Base-by-base conservation (phyloP, 2,329 filamentous ascomycete genomes). In the Diaporthe sp. region DNA sequence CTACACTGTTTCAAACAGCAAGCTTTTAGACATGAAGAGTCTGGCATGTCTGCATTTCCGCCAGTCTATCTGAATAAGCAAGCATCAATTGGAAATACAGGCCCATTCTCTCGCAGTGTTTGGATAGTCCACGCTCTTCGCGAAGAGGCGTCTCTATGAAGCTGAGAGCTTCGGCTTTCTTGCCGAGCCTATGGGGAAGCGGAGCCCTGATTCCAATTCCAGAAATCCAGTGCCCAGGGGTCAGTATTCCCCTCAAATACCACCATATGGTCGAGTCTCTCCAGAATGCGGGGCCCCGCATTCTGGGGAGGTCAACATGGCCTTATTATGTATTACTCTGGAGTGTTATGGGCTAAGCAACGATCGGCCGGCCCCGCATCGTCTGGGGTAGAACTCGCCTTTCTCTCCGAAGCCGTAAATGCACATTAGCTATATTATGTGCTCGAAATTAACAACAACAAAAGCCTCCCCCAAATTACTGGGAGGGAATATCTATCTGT, bases 211-310 rank as follows among this genome's bases (percentile, higher is more conserved):
- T 6, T n/a, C 39, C 39, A 44, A 44, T 1, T 42, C 6, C 25
- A 63, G 44, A 32, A 9, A 47, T 47, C 27, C 25, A 56, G 32
- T 10, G 30, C n/a, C 30, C 53, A 22, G 39, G 59, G 39, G 25
- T 30, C 37, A 30, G 15, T 32, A 17, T 12, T 22, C 39, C 59
- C 59, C 44, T n/a, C 44, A 50, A 50, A 47, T 47, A 47, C 44
- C 44, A 47, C 44, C 17, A 6, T 50, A 12, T 50, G 44, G 9
- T 50, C 44, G 22, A 22, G 25, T 22, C 44, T 25, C 4, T 50
- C 44, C 53, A 50, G 42, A 65, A 3, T 65, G 61, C 61, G 42
- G 42, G 61, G 61, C 61, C 61, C 42, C 61, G 61, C 61, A 63
- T 27, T 63, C 39, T 13, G 17, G 25, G 6, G 1, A 15, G 25